Percentiles rank a stretch among this genome's conserved stretches.
Evolutionary conservation across 2,329 filamentous ascomycete species (phyloP).

Genomic region (Magnaporthales sp.): DNA sequence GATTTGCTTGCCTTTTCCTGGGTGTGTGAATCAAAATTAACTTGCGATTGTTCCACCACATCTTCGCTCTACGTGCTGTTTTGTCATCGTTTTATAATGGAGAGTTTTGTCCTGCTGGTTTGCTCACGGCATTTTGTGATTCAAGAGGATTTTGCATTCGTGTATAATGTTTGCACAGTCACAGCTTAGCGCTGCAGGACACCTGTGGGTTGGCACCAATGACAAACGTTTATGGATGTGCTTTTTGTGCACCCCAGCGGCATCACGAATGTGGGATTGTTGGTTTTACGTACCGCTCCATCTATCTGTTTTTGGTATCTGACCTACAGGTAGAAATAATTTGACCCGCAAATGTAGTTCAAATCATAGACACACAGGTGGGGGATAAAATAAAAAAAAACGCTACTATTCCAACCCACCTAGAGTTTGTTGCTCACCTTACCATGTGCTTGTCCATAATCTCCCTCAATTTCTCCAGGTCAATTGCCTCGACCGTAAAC

Average conservation of each 20-base stretch:
- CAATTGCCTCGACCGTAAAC: conserved; percentile 10
- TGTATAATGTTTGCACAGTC: background rate
- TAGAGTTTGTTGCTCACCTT: background rate
- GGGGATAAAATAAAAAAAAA: too few relatives aligned
- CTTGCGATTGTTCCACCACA: too few relatives aligned
- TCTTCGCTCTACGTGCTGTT: too few relatives aligned
- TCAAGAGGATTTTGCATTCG: background rate
- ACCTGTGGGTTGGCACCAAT: background rate
- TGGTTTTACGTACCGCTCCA: too few relatives aligned
- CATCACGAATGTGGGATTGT: too few relatives aligned
- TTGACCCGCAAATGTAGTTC: background rate
- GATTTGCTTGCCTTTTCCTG: background rate
- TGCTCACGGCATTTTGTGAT: background rate
- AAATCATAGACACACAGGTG: background rate
- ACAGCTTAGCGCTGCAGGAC: background rate
- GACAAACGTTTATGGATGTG: background rate
- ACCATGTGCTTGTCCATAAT: conserved; percentile 14
- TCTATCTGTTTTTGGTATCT: background rate
- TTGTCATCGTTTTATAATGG: background rate
- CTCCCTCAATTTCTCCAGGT: conserved; percentile 10
- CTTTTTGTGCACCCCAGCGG: background rate
- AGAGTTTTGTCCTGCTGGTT: background rate
- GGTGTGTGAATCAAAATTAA: too few relatives aligned
- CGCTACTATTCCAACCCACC: background rate
- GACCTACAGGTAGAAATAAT: background rate